Evolutionary conservation across 192 early-diverging fungal genomes (phyloP).

Genomic region (Coemansia sp.): DNA sequence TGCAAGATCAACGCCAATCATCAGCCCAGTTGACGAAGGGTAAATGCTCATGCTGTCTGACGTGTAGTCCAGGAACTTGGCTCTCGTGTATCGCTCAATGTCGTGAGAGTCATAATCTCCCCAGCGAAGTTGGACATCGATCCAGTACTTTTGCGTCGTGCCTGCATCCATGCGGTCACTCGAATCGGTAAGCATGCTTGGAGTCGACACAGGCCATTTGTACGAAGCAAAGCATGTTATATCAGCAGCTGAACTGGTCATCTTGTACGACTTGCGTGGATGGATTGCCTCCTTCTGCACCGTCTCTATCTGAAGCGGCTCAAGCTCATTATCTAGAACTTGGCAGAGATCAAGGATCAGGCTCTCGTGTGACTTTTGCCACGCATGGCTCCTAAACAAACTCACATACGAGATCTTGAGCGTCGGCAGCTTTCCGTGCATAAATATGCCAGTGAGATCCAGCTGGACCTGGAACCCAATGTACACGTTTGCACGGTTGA

Average conservation of each 20-base stretch:
- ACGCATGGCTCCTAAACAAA: slow-evolving; percentile 97
- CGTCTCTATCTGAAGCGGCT: slow-evolving; percentile 96
- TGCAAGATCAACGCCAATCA: slow-evolving; percentile 97
- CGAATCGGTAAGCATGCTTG: slow-evolving; percentile 88
- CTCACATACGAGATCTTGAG: slow-evolving; percentile 99
- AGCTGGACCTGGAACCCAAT: slow-evolving; percentile 99
- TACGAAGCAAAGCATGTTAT: slow-evolving; percentile 94
- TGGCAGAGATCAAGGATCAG: slow-evolving; percentile 81
- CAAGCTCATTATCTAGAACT: slow-evolving; percentile 96
- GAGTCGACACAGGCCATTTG: slow-evolving; percentile 98
- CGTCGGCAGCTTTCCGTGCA: slow-evolving; percentile 99
- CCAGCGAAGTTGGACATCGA: slow-evolving; percentile 98
- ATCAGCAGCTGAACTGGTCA: slow-evolving; percentile 91
- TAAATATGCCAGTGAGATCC: slow-evolving; percentile 99
- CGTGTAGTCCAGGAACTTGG: slow-evolving; percentile 98
- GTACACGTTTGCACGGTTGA: slow-evolving; percentile 98
- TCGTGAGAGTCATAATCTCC: slow-evolving; percentile 99
- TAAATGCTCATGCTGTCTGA: slow-evolving; percentile 99
- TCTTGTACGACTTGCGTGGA: slow-evolving; percentile 99
- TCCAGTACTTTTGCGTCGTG: slow-evolving; percentile 95
- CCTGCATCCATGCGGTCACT: slow-evolving; percentile 96
- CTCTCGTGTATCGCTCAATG: slow-evolving; percentile 96
- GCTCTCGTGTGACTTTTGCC: slow-evolving; percentile 97
- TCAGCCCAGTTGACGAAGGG: slow-evolving; percentile 95
- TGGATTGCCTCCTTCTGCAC: slow-evolving; percentile 99